A percentile compares a stretch with the other conserved stretches of the same genome.
phyloP scores from a whole-genome alignment of 2,329 filamentous ascomycete species.

The Sclerotinia trifoliorum region DNA sequence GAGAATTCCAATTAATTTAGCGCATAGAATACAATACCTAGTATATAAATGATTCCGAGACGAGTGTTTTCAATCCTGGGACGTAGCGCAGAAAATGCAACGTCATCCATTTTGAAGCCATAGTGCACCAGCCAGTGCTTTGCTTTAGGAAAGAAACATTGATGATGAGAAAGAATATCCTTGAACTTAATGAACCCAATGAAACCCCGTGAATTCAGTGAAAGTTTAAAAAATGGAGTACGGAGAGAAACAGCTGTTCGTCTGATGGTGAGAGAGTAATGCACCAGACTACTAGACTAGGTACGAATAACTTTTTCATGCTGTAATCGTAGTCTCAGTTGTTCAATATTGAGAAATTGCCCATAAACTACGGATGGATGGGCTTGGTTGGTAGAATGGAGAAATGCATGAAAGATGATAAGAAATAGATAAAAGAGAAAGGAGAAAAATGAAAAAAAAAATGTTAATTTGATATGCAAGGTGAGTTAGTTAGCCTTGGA shows the following conservation, averaged over 20 bases:
- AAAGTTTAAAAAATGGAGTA: background rate
- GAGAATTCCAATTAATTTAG: background rate
- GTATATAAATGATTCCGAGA: background rate
- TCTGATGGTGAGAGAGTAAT: background rate
- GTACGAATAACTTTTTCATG: slow-evolving; percentile 7
- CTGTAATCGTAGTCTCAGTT: background rate
- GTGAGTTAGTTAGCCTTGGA: too few species aligned
- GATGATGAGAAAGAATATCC: background rate
- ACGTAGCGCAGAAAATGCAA: slow-evolving; percentile 7
- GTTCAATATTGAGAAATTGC: background rate
- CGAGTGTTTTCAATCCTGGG: slow-evolving; percentile 7
- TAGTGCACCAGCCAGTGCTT: background rate
- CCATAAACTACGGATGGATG: background rate
- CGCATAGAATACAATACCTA: background rate
- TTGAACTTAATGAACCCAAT: background rate
- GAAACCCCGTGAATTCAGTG: too few species aligned
- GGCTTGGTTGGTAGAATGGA: background rate
- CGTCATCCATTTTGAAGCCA: slow-evolving; percentile 12
- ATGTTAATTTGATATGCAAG: too few species aligned
- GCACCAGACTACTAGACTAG: too few species aligned
- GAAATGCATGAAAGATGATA: background rate
- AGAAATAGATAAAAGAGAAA: too few species aligned
- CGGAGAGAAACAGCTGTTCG: background rate
- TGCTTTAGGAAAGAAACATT: background rate
- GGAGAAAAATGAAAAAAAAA: too few species aligned